Evolutionary conservation across 2,329 filamentous ascomycete species (phyloP).

Genomic region (Cercospora sp.): DNA sequence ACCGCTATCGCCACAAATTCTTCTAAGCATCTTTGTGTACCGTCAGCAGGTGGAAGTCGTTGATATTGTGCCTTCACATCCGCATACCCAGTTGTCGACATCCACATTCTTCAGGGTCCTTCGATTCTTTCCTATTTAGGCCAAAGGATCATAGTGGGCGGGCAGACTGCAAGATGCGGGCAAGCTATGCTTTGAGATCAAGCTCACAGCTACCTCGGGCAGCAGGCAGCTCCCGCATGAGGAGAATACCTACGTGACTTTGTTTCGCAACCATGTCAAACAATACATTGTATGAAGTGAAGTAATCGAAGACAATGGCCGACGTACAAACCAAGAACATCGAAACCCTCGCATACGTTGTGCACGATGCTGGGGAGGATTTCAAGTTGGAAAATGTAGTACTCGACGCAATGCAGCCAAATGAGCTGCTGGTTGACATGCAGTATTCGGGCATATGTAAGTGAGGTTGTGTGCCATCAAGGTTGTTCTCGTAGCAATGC

Average conservation of each 20-base stretch:
- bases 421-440: slow-evolving; percentile 29
- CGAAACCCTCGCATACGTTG: slow-evolving; percentile 18
- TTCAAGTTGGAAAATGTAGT: slow-evolving; percentile 27
- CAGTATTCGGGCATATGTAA: slow-evolving; percentile 29
- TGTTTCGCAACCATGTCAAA: neutral
- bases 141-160: neutral
- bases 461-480: neutral
- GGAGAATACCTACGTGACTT: neutral
- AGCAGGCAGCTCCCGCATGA: neutral
- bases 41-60: neutral
- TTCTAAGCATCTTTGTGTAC: neutral
- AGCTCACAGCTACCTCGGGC: slow-evolving; percentile 1
- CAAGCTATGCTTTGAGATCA: neutral
- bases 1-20: neutral
- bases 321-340: neutral
- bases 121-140: neutral
- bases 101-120: neutral
- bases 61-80: neutral
- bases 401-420: slow-evolving; percentile 23
- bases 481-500: neutral
- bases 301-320: neutral
- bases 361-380: slow-evolving; percentile 21
- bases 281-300: neutral
- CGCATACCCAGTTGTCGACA: neutral
- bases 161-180: neutral